Evolutionary conservation across 164 flowering plant genomes (phyloP).

Genomic region (Brasenia schreberi): DNA sequence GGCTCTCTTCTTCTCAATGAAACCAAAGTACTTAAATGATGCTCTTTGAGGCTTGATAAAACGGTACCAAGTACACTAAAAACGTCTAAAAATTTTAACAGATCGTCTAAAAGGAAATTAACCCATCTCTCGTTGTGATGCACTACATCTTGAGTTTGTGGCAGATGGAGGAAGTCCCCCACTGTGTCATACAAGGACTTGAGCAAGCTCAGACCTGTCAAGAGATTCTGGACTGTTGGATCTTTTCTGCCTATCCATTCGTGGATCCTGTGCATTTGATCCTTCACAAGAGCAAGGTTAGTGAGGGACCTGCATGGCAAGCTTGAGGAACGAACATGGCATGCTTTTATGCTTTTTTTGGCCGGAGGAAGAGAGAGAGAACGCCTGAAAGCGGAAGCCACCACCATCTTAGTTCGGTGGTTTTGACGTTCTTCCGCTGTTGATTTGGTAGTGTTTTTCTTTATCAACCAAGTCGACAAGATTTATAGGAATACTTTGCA

Average conservation of each 20-base stretch:
- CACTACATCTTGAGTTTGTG: slow-evolving; percentile 47
- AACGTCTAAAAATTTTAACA: slow-evolving; percentile 49
- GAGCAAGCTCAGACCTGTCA: slow-evolving; percentile 32
- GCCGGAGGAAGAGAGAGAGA: not conserved
- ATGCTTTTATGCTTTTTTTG: slow-evolving; percentile 9
- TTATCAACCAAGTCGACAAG: too few species aligned
- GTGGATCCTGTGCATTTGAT: slow-evolving; percentile 29
- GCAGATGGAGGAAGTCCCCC: slow-evolving; percentile 41
- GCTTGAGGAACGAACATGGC: slow-evolving; percentile 60
- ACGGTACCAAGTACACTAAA: slow-evolving; percentile 48
- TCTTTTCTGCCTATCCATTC: slow-evolving; percentile 21
- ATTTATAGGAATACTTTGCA: too few species aligned
- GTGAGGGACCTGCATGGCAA: slow-evolving; percentile 78
- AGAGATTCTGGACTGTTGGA: slow-evolving; percentile 27
- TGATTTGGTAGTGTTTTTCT: too few species aligned
- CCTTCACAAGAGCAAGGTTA: slow-evolving; percentile 43
- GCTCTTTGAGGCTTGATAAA: slow-evolving; percentile 33
- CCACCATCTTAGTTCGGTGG: not conserved
- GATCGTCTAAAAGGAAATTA: slow-evolving; percentile 56
- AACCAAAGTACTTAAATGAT: slow-evolving; percentile 36
- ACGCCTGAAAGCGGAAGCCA: not conserved
- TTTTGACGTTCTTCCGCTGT: too few species aligned
- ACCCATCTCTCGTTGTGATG: slow-evolving; percentile 19
- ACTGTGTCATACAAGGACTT: slow-evolving; percentile 26
- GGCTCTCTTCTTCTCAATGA: slow-evolving; percentile 28